Evolutionary conservation across 75 land plant species (phyloP), one percentile per base, ranked within the genome.

Genomic region (Sequoiadendron giganteum): DNA sequence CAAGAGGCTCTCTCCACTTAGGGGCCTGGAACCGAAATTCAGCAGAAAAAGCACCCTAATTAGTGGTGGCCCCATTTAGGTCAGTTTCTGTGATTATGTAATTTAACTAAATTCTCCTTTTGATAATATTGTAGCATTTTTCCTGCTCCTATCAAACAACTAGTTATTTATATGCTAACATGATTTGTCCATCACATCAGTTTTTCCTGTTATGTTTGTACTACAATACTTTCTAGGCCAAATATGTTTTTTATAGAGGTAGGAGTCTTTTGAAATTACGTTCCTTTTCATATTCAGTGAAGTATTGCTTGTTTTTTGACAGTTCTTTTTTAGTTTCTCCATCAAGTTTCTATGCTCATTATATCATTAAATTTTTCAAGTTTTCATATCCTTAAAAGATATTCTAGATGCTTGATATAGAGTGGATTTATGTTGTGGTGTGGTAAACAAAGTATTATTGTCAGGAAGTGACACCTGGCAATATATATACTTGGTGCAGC

Each of bases 21-120:
- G 95, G 92, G 93, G 91, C 93, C 91, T 89, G 95, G 91, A 94
- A 91, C 92, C 13, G 94, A 90, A 94, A 88, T 90, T 89, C 93
- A 88, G 94, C 93, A 91, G 96, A 94, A 91, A 65, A 95, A 91
- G 92, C 87, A 90, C 52, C 93, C 91, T 88, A 93, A 89, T 90
- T 95, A 95, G 91, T 93, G 93, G 97, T 93, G 93, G 94, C 93
- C 97, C 92, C 94, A 90, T 88, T 93, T 96, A 96, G 97, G 97
- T 96, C 95, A 95, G 97, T 96, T 85, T 89, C 88, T 79, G 86
- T 92, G 93, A 91, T 95, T 95, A 92, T 91, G 92, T 88, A 87
- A 85, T 84, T 91, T 89, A 86, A 84, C 87, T 82, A 42, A 86
- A 76, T 83, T 75, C 85, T 92, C 85, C 87, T 56, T 86, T 93